These are phyloP conservation scores for Phytophthora palmivora DNA, from an alignment of 352 stramenopile genomes.

Conservation along the genomic window DNA sequence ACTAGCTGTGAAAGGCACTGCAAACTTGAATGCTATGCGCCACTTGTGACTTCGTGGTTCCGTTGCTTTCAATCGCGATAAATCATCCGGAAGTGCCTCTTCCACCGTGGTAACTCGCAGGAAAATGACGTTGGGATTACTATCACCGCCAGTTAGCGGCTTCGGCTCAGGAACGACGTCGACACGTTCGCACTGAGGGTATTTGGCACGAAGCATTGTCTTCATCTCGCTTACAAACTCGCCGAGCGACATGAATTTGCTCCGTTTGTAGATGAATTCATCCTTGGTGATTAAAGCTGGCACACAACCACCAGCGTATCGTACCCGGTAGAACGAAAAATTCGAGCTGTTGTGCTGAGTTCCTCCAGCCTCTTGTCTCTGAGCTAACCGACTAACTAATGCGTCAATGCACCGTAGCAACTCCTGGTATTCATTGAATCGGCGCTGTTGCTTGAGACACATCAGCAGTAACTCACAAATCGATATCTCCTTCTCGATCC, in stretches of 20 bases:
- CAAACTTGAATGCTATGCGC: slow-evolving; percentile 49
- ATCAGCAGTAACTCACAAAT: slow-evolving; percentile 63
- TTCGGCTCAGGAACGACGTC: slow-evolving; percentile 67
- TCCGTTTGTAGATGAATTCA: slow-evolving; percentile 84
- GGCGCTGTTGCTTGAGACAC: slow-evolving; percentile 39
- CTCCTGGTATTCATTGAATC: slow-evolving; percentile 58
- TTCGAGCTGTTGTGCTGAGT: slow-evolving; percentile 17
- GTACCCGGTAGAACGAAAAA: slow-evolving; percentile 67
- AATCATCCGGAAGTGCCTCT: slow-evolving; percentile 25
- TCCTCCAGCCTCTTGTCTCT: slow-evolving; percentile 29
- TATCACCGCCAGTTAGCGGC: slow-evolving; percentile 39
- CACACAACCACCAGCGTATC: slow-evolving; percentile 61
- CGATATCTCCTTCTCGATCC: slow-evolving; percentile 57
- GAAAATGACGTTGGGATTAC: slow-evolving; percentile 67
- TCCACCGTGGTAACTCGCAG: slow-evolving; percentile 58
- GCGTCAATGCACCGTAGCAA: slow-evolving; percentile 52
- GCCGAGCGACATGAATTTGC: slow-evolving; percentile 66
- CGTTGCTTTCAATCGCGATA: slow-evolving; percentile 20
- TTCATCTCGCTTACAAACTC: slow-evolving; percentile 78
- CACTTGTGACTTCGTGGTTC: slow-evolving; percentile 20
- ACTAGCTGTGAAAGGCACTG: slow-evolving; percentile 58
- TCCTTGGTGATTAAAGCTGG: slow-evolving; percentile 41
- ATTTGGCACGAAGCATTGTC: slow-evolving; percentile 55
- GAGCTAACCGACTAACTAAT: slow-evolving; percentile 34
- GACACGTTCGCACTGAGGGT: slow-evolving; percentile 62